A percentile compares a stretch with the other conserved stretches of the same genome.
These are phyloP conservation scores for Cymbopogon citratus DNA, from an alignment of 176 grass and related monocot species.

Conservation along the genomic window DNA sequence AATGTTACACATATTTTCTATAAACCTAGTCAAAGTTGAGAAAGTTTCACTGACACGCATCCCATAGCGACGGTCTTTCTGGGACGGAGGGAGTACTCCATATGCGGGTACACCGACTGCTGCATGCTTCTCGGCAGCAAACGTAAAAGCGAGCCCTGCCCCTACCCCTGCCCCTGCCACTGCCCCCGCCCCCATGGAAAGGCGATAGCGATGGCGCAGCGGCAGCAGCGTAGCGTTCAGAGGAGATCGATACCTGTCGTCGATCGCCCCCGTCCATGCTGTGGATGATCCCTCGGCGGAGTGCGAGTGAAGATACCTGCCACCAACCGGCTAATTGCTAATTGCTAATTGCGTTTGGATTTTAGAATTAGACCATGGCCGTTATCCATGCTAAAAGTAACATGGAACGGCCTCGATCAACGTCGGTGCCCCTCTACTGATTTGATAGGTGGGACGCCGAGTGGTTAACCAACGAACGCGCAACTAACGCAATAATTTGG, in stretches of 20 bases:
- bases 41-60: no score
- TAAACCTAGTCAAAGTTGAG: no score
- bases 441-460: neutral
- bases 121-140: no score
- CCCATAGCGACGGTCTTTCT: no score
- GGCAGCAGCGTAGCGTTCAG: neutral
- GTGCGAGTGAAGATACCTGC: conserved; percentile 4
- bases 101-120: no score
- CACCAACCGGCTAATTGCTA: neutral
- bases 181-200: no score
- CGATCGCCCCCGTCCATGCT: neutral
- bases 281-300: neutral
- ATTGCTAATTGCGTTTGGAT: neutral
- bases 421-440: neutral
- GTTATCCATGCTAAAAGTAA: neutral
- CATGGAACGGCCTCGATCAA: neutral
- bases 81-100: no score
- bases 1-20: no score
- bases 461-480: neutral
- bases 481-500: conserved; percentile 18
- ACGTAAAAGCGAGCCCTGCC: no score
- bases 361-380: neutral
- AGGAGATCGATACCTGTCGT: neutral
- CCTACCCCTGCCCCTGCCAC: no score
- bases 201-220: neutral